A percentile compares a stretch with the other conserved stretches of the same genome.
Conservation (phyloP, 306 rosid species). For the Hylodesmum podocarpum region DNA sequence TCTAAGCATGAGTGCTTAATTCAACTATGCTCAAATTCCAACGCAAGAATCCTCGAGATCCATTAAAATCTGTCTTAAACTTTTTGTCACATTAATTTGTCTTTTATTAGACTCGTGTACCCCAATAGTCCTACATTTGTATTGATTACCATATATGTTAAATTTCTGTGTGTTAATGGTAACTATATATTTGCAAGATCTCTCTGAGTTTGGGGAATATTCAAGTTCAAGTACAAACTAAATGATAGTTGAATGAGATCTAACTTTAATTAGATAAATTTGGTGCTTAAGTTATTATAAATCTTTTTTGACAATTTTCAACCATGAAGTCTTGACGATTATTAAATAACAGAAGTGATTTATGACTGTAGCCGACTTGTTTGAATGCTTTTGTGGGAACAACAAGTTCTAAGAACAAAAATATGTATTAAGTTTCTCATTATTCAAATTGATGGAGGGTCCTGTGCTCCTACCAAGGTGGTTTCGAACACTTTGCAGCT, state of each 20-base stretch:
- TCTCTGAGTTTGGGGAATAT: neutral
- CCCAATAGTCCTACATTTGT: conserved; percentile 12
- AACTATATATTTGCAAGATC: neutral
- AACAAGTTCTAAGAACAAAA: neutral
- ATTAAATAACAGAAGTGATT: conserved; percentile 15
- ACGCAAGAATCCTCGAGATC: neutral
- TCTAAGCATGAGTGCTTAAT: neutral
- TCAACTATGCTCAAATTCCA: neutral
- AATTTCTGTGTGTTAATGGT: neutral
- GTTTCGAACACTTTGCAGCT: neutral
- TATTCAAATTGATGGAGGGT: neutral
- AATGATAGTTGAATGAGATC: no score
- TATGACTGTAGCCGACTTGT: neutral
- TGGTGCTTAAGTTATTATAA: no score
- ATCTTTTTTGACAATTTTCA: no score
- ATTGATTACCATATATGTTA: neutral
- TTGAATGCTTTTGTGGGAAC: neutral
- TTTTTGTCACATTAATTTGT: conserved; percentile 15
- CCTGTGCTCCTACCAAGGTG: neutral
- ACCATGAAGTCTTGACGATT: neutral
- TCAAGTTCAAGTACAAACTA: neutral
- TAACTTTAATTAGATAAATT: no score
- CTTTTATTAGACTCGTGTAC: neutral
- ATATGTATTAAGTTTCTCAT: neutral
- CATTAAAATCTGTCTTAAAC: neutral